Evolutionary conservation across 2,329 filamentous ascomycete species (phyloP), one percentile per base, ranked within the genome.

Genomic region (Drechslerella dactyloides): DNA sequence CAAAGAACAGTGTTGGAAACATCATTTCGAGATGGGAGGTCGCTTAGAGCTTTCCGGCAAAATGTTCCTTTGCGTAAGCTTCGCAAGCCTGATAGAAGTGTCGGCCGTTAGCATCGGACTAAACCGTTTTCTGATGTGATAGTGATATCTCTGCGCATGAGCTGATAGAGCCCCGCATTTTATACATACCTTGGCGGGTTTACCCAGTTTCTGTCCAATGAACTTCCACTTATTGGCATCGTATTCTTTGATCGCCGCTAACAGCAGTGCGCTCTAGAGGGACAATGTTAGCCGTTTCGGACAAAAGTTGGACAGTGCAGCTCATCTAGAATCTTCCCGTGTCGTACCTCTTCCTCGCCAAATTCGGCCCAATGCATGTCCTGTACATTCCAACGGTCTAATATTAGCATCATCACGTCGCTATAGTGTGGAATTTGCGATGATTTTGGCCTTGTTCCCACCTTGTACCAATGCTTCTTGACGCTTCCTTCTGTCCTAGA

Each of bases 311-410:
- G 56, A 56, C 33, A 62, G 24, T 19, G 24, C 40, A 61, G 2
- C 21, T 44, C 52, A 33, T 53, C 60, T 58, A 37, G 60, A 58
- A 57, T 51, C 33, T 66, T 60, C 30, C 27, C 53, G 48, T 30
- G 37, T 57, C 33, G 40, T 85, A 96, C 91, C 87, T 97, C 94
- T 78, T 97, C 92, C 83, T 97, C 93, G 55, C 91, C 93, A 80
- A 99, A 97, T 79, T 97, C 94, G 75, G 94, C 94, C 80, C 97
- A 97, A 79, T 99, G 94, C 94, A 99, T 99, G 77, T 99, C 94
- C 90, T 94, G 77, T 72, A 68, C 50, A 24, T 7, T n/a, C 30
- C 58, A 52, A 62, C 51, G 69, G 75, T 37, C 42, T 53, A 30
- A 58, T 57, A 46, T 69, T 54, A 48, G 1, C 21, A 44, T 44